Base-by-base conservation (phyloP, 495 filamentous ascomycete genomes). In the Articulospora tetracladia region DNA sequence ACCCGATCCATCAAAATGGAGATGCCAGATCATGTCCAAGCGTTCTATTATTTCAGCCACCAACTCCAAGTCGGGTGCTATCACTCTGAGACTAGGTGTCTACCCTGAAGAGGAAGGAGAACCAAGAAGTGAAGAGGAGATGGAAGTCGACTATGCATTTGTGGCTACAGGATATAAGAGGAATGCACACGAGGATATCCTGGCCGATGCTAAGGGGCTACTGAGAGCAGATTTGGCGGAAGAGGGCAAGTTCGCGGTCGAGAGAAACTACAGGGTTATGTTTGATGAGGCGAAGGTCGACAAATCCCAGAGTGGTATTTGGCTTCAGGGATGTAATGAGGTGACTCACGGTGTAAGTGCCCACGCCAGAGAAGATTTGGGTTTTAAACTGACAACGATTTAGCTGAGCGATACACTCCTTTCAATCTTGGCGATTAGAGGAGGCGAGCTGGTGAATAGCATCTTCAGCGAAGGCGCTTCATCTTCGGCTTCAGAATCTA, bases 261-360 rank as follows among this genome's bases (percentile, higher is more conserved):
- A 57, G 8, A 80, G 93, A 47, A 79, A 97, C 70, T 98, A 98
- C 69, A 77, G 79, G 13, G 82, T 97, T 2, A 72, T 80, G 25
- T 88, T 93, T 63, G 78, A 84, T 24, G 74, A 78, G 8, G 83
- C 79, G 24, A 82, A 82, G 61, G 87, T 97, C 26, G 64, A 62
- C 48, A 75, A 74, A 47, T 59, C 70, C 6, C 77, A 86, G 15
- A 81, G 83, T 8, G 92, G 92, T 12, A 80, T 97, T 30, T 98
- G 91, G 92, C 77, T 98, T 61, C 94, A 97, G 73, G 94, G 94
- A 1, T 97, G 92, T 71, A 94, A 92, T 67, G 92, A 98, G 74
- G 83, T 79, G 59, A 96, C 91, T 26, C 94, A 97, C 70, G 94
- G 94, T 34, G 88, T 92, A 78, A 82, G 86, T 82, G 46, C 28